phyloP scores from a whole-genome alignment of 225 moss, liverwort and hornwort species.

The Physcomitrium patens region DNA sequence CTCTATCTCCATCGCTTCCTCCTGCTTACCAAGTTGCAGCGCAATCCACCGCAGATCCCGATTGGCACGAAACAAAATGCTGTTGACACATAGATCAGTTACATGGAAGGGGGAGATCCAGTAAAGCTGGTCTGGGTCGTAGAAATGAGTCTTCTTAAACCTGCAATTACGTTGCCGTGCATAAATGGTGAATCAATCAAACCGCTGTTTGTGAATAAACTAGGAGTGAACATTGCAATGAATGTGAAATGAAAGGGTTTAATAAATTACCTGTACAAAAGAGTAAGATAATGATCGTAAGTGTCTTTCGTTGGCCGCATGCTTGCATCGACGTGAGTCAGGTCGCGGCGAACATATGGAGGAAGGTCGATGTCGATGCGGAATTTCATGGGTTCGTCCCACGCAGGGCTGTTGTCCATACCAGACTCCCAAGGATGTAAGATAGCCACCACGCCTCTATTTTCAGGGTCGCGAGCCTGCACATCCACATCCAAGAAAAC shows the following conservation, averaged over 20 bases:
- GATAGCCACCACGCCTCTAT: constrained; percentile 50
- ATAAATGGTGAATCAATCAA: neutral
- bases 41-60: constrained; percentile 52
- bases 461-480: constrained; percentile 49
- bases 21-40: constrained; percentile 37
- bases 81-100: constrained; percentile 50
- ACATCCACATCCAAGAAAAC: neutral
- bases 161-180: neutral
- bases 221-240: no score
- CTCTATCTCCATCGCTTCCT: constrained; percentile 43
- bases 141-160: constrained; percentile 45
- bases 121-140: constrained; percentile 42
- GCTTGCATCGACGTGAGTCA: constrained; percentile 41
- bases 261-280: constrained; percentile 38
- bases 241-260: neutral
- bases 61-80: constrained; percentile 49
- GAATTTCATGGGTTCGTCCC: constrained; percentile 53
- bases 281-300: constrained; percentile 50
- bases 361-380: constrained; percentile 35
- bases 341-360: constrained; percentile 38
- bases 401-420: constrained; percentile 59
- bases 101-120: constrained; percentile 49
- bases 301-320: constrained; percentile 60
- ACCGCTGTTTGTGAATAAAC: no score
- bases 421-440: constrained; percentile 58